Conservation (phyloP, 768 basidiomycete species). For the Pleurotus cornucopiae region DNA sequence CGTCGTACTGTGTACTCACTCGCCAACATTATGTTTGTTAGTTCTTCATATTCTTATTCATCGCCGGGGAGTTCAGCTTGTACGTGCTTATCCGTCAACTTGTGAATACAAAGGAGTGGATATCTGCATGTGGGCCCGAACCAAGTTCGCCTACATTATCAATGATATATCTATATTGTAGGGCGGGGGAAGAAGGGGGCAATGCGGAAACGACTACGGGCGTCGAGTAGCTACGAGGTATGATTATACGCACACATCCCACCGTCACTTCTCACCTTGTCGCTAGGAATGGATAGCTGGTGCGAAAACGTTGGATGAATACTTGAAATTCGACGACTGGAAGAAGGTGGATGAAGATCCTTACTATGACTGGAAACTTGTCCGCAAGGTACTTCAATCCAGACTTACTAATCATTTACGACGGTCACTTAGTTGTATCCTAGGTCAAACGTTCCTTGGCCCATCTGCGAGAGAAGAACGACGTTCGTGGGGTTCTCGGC, state of each 20-base stretch:
- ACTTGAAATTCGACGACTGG: constrained; percentile 87
- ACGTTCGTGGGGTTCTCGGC: constrained; percentile 82
- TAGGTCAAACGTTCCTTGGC: constrained; percentile 74
- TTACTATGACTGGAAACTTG: constrained; percentile 89
- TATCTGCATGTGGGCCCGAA: constrained; percentile 71
- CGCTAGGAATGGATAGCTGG: constrained; percentile 82
- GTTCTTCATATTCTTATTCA: constrained; percentile 81
- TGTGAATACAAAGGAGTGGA: constrained; percentile 92
- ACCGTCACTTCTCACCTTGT: background rate
- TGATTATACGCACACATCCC: constrained; percentile 10
- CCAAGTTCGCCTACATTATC: too few relatives aligned
- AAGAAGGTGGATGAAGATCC: constrained; percentile 83
- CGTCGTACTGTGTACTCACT: background rate
- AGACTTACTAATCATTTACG: background rate
- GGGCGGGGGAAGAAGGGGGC: constrained; percentile 85
- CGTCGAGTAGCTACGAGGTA: constrained; percentile 71
- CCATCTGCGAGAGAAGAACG: constrained; percentile 67
- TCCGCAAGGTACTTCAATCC: constrained; percentile 52
- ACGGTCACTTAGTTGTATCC: background rate
- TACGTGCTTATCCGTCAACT: constrained; percentile 89
- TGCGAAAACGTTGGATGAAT: constrained; percentile 74
- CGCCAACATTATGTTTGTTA: constrained; percentile 23
- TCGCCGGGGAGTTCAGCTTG: constrained; percentile 76
- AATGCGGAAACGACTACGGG: constrained; percentile 71
- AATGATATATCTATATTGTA: constrained; percentile 19